Evolutionary conservation across 2,329 filamentous ascomycete species (phyloP).

Genomic region (Aureobasidium sp.): DNA sequence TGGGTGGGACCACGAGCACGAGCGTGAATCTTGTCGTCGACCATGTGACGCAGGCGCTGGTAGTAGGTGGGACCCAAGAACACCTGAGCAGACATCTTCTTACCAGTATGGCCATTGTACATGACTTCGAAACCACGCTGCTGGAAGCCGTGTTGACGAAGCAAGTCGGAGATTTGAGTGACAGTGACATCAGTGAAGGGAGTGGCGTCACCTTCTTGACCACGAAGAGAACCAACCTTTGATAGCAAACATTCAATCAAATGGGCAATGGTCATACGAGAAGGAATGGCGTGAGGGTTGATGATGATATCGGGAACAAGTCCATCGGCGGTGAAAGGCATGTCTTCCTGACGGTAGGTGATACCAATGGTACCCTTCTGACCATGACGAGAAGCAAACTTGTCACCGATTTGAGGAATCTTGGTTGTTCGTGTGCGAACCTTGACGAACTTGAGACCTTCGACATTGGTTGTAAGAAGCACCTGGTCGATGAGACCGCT

Average conservation of each 20-base stretch:
- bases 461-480: conserved; percentile 85
- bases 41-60: conserved; percentile 97
- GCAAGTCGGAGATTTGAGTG: conserved; percentile 77
- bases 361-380: conserved; percentile 99
- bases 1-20: conserved; percentile 92
- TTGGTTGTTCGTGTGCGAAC: conserved; percentile 96
- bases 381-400: conserved; percentile 97
- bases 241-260: conserved; percentile 98
- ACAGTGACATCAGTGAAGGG: conserved; percentile 98
- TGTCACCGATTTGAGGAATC: conserved; percentile 96
- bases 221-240: conserved; percentile 88
- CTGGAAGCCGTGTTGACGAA: conserved; percentile 88
- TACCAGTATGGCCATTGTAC: conserved; percentile 97
- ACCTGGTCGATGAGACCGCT: conserved; percentile 95
- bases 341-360: conserved; percentile 94
- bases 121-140: conserved; percentile 96
- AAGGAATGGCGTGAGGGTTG: conserved; percentile 98
- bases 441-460: conserved; percentile 93
- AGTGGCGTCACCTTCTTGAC: conserved; percentile 93
- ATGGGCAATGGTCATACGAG: conserved; percentile 99
- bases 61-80: conserved; percentile 99
- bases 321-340: conserved; percentile 93
- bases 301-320: conserved; percentile 94
- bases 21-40: conserved; percentile 99
- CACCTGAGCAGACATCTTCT: conserved; percentile 86